Evolutionary conservation across 129 eudicot genomes (phyloP), one percentile per base, ranked within the genome.

Genomic region (Tagetes patula): DNA sequence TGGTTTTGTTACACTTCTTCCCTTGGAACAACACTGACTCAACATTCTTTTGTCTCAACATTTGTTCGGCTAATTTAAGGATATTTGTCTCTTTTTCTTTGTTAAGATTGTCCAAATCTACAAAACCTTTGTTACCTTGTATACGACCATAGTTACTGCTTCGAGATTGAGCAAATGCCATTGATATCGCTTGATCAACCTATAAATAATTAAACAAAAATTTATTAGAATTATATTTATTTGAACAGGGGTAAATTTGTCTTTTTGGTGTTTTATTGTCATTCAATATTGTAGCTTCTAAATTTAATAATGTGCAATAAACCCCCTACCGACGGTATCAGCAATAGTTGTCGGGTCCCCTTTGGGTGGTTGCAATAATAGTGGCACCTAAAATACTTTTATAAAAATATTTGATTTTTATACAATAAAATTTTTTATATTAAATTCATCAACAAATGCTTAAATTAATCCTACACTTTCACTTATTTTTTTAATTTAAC

Each of bases 171-270:
- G 89, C 91, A 80, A 89, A 89, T 55, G 96, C 96, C 96, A 89
- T 84, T 0, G 91, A 86, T 55, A 89, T 91, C 1, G 96, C 91
- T 77, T 89, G 91, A 84, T 89, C 96, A 72, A 89, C 96, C 96
- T 89, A 58, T 56, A 75, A 47, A 56, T 47, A 39, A 49, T 33
- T 72, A 12, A 48, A 12, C 8, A 36, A 68, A 47, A 14, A 20
- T 0, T 42, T 58, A 65, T 72, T 65, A 79, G 54, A 42, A 65
- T 49, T 40, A 63, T 63, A 3, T 49, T 50, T 38, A 9, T 42
- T 40, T 11, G 3, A 5, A 11, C 0, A 72, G 27, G 59, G 52
- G 10, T 45, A 42, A 58, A 20, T 65, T 30, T 34, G 53, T 79
- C 60, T 78, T 70, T 71, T 41, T 1, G 2, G 1, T 20, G 2